Percentiles rank a stretch among this genome's conserved stretches.
phyloP scores from a whole-genome alignment of 768 basidiomycete genomes.

The Podaxis sp. region DNA sequence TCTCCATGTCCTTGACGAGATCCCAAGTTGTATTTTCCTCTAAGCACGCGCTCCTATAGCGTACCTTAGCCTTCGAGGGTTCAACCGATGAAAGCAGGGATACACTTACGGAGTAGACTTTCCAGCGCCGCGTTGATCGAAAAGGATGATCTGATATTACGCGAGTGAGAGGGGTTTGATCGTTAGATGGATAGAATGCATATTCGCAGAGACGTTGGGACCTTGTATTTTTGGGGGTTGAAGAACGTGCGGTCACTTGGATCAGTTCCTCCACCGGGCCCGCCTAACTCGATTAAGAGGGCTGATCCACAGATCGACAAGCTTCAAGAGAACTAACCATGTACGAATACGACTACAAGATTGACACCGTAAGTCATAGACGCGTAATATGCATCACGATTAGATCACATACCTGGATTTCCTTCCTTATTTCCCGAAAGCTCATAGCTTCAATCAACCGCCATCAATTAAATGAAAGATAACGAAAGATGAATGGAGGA shows the following conservation, averaged over 20 bases:
- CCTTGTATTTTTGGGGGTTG: conserved; percentile 84
- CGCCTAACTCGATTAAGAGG: conserved; percentile 41
- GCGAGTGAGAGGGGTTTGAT: neutral
- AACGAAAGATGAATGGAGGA: neutral
- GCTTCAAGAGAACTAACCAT: conserved; percentile 45
- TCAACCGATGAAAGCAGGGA: conserved; percentile 12
- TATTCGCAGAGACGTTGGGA: conserved; percentile 21
- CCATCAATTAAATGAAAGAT: conserved; percentile 7
- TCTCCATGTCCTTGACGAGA: conserved; percentile 88
- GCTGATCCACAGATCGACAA: neutral
- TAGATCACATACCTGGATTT: conserved; percentile 54
- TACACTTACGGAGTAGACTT: conserved; percentile 74
- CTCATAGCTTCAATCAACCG: conserved; percentile 61
- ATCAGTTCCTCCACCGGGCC: conserved; percentile 79
- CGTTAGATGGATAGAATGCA: neutral
- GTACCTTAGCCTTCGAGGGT: neutral
- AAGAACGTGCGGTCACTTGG: conserved; percentile 75
- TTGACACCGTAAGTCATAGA: too few relatives aligned
- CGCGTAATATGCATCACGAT: neutral
- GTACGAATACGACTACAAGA: conserved; percentile 70
- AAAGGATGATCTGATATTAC: conserved; percentile 65
- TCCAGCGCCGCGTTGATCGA: conserved; percentile 90
- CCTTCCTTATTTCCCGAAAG: conserved; percentile 78
- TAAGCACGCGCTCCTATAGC: conserved; percentile 60
- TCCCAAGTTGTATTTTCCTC: conserved; percentile 96